phyloP scores from a whole-genome alignment of 2,329 filamentous ascomycete species.

The Penicillium sp. region DNA sequence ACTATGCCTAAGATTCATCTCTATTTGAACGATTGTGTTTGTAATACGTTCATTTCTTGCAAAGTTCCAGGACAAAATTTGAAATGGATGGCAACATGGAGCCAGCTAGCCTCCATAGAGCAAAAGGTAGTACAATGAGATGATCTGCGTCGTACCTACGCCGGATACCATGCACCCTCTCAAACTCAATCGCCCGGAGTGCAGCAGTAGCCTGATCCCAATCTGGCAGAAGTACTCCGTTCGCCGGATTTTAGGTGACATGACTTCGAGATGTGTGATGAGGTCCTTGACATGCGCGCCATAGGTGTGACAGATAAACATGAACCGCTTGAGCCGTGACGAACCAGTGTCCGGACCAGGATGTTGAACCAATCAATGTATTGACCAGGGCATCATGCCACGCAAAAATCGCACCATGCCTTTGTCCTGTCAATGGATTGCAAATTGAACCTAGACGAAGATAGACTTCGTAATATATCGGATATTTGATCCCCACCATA shows the following conservation, averaged over 20 bases:
- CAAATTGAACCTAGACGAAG: slow-evolving; percentile 4
- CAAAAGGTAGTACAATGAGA: neutral
- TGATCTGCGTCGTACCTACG: neutral
- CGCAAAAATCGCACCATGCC: slow-evolving; percentile 4
- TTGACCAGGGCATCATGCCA: slow-evolving; percentile 3
- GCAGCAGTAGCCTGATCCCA: neutral
- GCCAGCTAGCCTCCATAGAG: neutral
- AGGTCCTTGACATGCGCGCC: slow-evolving; percentile 5
- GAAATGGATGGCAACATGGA: no score
- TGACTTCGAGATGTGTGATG: neutral
- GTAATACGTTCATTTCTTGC: neutral
- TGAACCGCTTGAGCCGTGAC: slow-evolving; percentile 10
- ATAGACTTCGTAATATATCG: slow-evolving; percentile 4
- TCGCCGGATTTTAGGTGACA: neutral
- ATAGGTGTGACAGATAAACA: slow-evolving; percentile 22
- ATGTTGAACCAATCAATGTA: slow-evolving; percentile 10
- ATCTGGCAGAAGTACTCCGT: neutral
- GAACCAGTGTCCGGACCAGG: slow-evolving; percentile 3
- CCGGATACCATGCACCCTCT: neutral
- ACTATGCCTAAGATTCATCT: no score
- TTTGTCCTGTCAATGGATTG: slow-evolving; percentile 7
- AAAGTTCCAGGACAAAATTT: neutral
- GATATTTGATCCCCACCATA: neutral
- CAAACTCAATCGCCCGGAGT: neutral
- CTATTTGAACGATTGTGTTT: no score